Conservation (phyloP, 371 early-diverging fungal species). For the Chytridium lagenaria region DNA sequence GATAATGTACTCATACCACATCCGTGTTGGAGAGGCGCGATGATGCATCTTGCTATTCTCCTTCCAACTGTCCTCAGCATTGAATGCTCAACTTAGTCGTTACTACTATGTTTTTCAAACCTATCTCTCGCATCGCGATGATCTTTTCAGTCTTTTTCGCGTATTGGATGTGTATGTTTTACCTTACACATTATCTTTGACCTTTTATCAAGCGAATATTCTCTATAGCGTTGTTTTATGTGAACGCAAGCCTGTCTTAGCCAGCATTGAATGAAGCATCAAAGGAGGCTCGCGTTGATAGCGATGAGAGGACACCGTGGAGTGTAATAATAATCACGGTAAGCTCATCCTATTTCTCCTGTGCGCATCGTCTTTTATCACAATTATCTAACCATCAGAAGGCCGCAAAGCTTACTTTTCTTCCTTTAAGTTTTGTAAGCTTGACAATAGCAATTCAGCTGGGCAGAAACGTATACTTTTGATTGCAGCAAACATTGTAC, state of each 20-base stretch:
- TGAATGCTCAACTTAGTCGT: neutral
- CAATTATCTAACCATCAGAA: neutral
- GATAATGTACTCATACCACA: too few species aligned
- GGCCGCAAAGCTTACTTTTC: neutral
- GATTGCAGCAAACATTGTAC: neutral
- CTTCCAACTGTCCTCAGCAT: neutral
- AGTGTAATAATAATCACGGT: too few species aligned
- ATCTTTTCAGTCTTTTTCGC: neutral
- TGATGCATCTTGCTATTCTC: neutral
- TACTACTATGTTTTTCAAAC: neutral
- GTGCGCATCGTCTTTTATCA: too few species aligned
- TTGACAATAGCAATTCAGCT: neutral
- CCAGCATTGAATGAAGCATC: too few species aligned
- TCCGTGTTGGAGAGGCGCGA: neutral
- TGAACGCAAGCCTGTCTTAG: slow-evolving; percentile 9
- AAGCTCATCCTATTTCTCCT: too few species aligned
- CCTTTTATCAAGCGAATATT: neutral
- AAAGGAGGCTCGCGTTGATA: too few species aligned
- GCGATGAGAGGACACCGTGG: too few species aligned
- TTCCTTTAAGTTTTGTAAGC: neutral
- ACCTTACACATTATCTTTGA: neutral
- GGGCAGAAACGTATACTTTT: neutral
- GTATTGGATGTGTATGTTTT: neutral
- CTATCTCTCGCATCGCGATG: neutral
- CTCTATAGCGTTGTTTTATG: neutral